phyloP scores from a whole-genome alignment of 768 basidiomycete species.

The Gelatoporia subvermispora region DNA sequence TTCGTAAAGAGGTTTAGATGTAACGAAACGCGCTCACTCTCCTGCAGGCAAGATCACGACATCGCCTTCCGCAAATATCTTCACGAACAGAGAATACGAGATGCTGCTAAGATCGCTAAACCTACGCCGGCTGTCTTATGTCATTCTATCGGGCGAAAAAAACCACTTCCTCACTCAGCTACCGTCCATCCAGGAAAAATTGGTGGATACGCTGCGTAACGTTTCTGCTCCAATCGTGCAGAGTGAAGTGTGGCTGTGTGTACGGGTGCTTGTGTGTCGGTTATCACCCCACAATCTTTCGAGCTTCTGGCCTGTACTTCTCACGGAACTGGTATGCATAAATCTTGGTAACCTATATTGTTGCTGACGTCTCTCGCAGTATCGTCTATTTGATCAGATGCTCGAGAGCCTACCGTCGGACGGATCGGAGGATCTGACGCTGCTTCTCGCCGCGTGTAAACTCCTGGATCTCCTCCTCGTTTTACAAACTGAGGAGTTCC shows the following conservation, averaged over 20 bases:
- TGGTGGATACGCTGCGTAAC: conserved; percentile 87
- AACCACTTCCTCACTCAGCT: conserved; percentile 88
- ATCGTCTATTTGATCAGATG: conserved; percentile 84
- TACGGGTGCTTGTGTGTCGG: conserved; percentile 86
- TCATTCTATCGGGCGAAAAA: conserved; percentile 82
- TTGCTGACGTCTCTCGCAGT: conserved; percentile 37
- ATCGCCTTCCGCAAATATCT: conserved; percentile 90
- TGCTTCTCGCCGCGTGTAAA: conserved; percentile 88
- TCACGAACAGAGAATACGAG: conserved; percentile 93
- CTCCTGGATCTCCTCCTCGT: conserved; percentile 90
- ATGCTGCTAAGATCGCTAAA: conserved; percentile 83
- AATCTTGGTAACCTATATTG: background rate
- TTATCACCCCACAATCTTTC: conserved; percentile 87
- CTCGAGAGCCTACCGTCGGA: conserved; percentile 69
- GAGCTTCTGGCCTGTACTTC: conserved; percentile 94
- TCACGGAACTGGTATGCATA: conserved; percentile 78
- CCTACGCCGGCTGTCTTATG: conserved; percentile 81
- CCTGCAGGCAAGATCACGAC: conserved; percentile 69
- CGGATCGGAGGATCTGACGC: conserved; percentile 77
- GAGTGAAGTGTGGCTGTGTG: conserved; percentile 91
- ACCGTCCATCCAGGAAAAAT: conserved; percentile 93
- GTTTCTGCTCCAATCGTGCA: conserved; percentile 80
- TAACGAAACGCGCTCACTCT: background rate
- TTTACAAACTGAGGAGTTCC: conserved; percentile 95
- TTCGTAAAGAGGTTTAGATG: conserved; percentile 21